These are phyloP conservation scores for Fraxinus baroniana DNA, from an alignment of 305 asterid genomes.

Conservation along the genomic window DNA sequence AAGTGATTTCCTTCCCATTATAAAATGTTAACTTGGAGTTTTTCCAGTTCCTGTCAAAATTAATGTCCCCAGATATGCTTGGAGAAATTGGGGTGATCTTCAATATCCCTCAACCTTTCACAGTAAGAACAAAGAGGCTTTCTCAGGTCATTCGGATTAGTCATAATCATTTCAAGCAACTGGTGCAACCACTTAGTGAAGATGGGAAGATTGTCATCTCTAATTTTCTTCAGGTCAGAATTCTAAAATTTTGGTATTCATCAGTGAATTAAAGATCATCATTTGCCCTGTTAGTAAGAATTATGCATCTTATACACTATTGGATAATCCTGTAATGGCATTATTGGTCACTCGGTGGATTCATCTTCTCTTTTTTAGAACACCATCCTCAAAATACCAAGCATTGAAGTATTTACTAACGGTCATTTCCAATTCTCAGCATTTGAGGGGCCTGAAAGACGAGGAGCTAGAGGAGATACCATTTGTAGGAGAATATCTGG, in stretches of 20 bases:
- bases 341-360: neutral
- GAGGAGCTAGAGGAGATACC: slow-evolving; percentile 80
- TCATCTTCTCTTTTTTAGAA: neutral
- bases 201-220: slow-evolving; percentile 67
- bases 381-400: slow-evolving; percentile 11
- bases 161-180: slow-evolving; percentile 90
- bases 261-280: slow-evolving; percentile 5
- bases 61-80: slow-evolving; percentile 62
- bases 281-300: slow-evolving; percentile 9
- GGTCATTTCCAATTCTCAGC: slow-evolving; percentile 45
- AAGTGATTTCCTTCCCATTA: neutral
- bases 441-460: slow-evolving; percentile 55
- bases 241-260: slow-evolving; percentile 4
- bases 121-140: slow-evolving; percentile 83
- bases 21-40: slow-evolving; percentile 24
- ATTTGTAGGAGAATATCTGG: slow-evolving; percentile 51
- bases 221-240: slow-evolving; percentile 78
- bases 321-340: neutral
- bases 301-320: slow-evolving; percentile 10
- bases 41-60: slow-evolving; percentile 64
- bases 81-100: slow-evolving; percentile 93
- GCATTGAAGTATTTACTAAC: slow-evolving; percentile 15
- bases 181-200: slow-evolving; percentile 61
- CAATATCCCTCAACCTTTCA: slow-evolving; percentile 85
- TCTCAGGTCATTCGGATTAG: slow-evolving; percentile 90